Evolutionary conservation across 495 filamentous ascomycete species (phyloP).

Genomic region (Neurospora discreta): DNA sequence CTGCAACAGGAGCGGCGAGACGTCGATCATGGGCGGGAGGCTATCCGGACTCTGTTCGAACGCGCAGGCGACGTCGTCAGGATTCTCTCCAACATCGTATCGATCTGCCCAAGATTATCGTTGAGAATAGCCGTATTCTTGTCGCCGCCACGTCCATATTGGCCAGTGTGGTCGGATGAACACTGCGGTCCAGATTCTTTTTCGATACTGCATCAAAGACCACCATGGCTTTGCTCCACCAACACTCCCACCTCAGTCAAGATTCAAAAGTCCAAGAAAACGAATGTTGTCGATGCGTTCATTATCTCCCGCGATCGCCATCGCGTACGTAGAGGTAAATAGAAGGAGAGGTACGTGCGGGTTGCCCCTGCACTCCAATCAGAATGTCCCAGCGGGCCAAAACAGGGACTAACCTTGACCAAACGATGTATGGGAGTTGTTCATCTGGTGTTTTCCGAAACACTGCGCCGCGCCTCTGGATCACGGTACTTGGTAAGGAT

Average conservation of each 20-base stretch:
- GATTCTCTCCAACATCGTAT: conserved; percentile 66
- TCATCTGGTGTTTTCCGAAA: not conserved
- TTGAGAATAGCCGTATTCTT: conserved; percentile 72
- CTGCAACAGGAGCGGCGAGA: too few species aligned
- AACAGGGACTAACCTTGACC: not conserved
- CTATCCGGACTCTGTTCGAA: conserved; percentile 21
- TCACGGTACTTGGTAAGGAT: not conserved
- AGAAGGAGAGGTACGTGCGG: not conserved
- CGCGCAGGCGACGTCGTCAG: conserved; percentile 66
- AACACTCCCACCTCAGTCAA: conserved; percentile 62
- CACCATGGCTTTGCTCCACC: too few species aligned
- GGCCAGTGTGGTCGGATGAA: conserved; percentile 67
- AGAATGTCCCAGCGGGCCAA: not conserved
- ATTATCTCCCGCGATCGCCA: conserved; percentile 52
- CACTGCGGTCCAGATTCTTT: conserved; percentile 47
- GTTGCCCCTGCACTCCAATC: not conserved
- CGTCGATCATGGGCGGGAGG: not conserved
- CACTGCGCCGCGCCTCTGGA: not conserved
- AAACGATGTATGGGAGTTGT: not conserved
- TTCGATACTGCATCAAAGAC: too few species aligned
- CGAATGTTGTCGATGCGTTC: conserved; percentile 82
- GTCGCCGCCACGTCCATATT: conserved; percentile 73
- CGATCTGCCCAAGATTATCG: conserved; percentile 68
- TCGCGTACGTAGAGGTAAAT: not conserved
- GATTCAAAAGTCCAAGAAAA: conserved; percentile 83